Evolutionary conservation across 495 filamentous ascomycete genomes (phyloP), one percentile per base, ranked within the genome.

Genomic region (Collariella sp.): DNA sequence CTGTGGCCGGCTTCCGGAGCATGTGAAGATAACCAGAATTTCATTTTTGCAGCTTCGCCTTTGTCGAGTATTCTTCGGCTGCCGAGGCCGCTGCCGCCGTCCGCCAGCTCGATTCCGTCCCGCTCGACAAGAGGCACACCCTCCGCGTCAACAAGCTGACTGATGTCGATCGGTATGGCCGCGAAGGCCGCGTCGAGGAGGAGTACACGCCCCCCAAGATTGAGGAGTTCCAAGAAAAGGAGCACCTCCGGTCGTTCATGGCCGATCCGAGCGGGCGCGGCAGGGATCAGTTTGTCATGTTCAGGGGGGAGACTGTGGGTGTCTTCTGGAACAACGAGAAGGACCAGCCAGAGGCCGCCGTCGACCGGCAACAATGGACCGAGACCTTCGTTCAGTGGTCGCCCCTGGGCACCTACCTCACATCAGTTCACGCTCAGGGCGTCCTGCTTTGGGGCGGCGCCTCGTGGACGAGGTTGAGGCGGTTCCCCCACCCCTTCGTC

Each of bases 321-420:
- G 87, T 98, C 0, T 95, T 88, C 77, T 96, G 90, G 91, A 96
- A 96, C 74, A 93, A 89, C 79, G 91, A 95, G 74, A 88, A 83
- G 70, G 93, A 96, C 54, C 64, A 76, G 0, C 89, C 93, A 13
- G 93, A 97, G 73, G 81, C 82, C 39, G 80, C 95, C 24, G 85
- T 98, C 49, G 90, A 97, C 62, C 84, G 93, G 54, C 79, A 81
- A 64, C 85, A 91, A 74, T 98, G 93, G 93, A 98, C 93, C 55
- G 94, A 98, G 70, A 83, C 85, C 35, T 97, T 97, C 65, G 85
- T 97, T 33, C 89, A 95, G 74, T 98, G 93, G 93, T 96, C 93
- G 41, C 93, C 93, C 19, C 82, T 87, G 64, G 93, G 93, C 52
- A 96, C 91, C 39, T 98, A 80, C 73, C 79, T 98, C 49, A 89